These are phyloP conservation scores for Parastagonospora nodorum DNA, from an alignment of 2,329 filamentous ascomycete species.

Conservation along the genomic window DNA sequence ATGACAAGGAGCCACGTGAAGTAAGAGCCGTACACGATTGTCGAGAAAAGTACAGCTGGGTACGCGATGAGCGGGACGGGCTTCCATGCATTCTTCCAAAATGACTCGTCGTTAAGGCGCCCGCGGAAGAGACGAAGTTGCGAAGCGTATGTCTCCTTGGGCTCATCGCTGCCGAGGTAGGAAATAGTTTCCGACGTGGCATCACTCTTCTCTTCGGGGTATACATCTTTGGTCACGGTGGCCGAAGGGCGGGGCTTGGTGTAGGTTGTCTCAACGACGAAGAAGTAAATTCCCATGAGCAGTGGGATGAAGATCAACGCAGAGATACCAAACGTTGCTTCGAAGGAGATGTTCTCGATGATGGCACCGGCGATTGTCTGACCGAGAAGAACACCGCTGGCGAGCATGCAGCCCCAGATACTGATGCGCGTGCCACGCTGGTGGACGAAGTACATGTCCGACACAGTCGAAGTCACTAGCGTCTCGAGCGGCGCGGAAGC, in stretches of 20 bases:
- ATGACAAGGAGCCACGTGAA: slow-evolving; percentile 95
- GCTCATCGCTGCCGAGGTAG: slow-evolving; percentile 21
- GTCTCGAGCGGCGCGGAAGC: slow-evolving; percentile 88
- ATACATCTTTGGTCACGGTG: background rate
- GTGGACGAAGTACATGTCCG: slow-evolving; percentile 90
- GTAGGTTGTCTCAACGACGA: slow-evolving; percentile 53
- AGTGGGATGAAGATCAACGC: slow-evolving; percentile 51
- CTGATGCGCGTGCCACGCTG: slow-evolving; percentile 86
- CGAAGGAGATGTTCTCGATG: slow-evolving; percentile 47
- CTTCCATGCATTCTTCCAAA: slow-evolving; percentile 39
- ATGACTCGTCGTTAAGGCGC: slow-evolving; percentile 36
- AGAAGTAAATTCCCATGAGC: slow-evolving; percentile 50
- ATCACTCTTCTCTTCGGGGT: background rate
- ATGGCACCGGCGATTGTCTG: slow-evolving; percentile 53
- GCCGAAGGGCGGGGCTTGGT: slow-evolving; percentile 23
- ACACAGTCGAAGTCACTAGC: slow-evolving; percentile 84
- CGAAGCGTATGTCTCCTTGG: slow-evolving; percentile 27
- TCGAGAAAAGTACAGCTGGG: slow-evolving; percentile 82
- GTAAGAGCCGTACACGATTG: slow-evolving; percentile 81
- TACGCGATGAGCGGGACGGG: slow-evolving; percentile 84
- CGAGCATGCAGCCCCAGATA: slow-evolving; percentile 55
- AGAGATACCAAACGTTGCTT: slow-evolving; percentile 51
- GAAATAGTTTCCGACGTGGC: slow-evolving; percentile 6
- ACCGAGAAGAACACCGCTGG: slow-evolving; percentile 47
- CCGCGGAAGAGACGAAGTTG: slow-evolving; percentile 36